Evolutionary conservation across 1,284 basidiomycete species (phyloP), one percentile per base, ranked within the genome.

Genomic region (Tilletia walkeri): DNA sequence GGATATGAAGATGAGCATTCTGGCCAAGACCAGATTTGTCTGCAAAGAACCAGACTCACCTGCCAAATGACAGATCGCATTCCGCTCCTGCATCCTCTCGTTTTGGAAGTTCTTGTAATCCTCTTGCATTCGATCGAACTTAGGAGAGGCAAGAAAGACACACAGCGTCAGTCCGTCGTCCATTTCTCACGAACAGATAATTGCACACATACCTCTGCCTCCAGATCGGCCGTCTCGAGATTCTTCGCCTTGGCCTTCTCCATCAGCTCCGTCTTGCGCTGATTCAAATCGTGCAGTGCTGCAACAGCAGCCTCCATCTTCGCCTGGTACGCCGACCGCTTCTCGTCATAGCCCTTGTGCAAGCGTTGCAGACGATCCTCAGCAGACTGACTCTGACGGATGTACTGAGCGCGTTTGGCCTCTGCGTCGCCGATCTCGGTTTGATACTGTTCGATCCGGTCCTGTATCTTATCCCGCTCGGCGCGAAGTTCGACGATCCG

Each of bases 311-410:
- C 66, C 18, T 70, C 69, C 61, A 72, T 61, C 53, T 69, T 65
- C 16, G 67, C 67, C 36, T 67, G 65, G 36, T 70, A 54, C 18
- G 50, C 59, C 39, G 71, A 69, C 68, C 78, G 72, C 72, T 77
- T 72, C 24, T 71, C 74, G 38, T 80, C 79, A 49, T 79, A 63
- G 36, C 59, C 59, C 6, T 34, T 24, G 34, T 41, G 12, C 3
- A 63, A 34, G 9, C 59, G 59, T 16, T 39, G 36, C 59, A 63
- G 59, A 14, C 59, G 30, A n/a, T 63, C 59, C 16, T 7, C 20
- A 1, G 59, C 59, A 38, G 59, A 63, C 18, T 41, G 59, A 38
- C 38, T 63, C n/a, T 63, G 59, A 9, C 59, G 34, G 36, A 14
- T 63, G 9, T 18, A 6, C 59, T 63, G 59, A 39, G 59, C 38